Percentiles rank a stretch among this genome's conserved stretches.
phyloP scores from a whole-genome alignment of 177 flowering plant species.

The Vitis hybrid region DNA sequence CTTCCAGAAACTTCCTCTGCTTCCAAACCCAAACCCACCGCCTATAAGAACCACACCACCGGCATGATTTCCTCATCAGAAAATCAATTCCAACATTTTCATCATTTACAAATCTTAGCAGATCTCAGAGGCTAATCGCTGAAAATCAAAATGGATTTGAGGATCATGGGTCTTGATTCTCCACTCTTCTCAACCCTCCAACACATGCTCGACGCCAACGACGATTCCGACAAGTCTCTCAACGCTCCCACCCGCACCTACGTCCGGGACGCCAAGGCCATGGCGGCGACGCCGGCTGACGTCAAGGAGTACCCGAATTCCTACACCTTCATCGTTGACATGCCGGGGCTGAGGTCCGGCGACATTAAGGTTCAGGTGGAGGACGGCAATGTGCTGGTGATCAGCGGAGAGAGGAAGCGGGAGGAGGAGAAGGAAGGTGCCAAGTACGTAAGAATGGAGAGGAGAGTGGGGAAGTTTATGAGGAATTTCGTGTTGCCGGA shows the following conservation, averaged over 20 bases:
- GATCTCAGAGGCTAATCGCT: background rate
- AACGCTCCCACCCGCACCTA: conserved; percentile 23
- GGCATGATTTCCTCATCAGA: too few relatives aligned
- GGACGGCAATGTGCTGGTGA: conserved; percentile 28
- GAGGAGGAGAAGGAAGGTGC: conserved; percentile 17
- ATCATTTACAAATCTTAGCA: too few relatives aligned
- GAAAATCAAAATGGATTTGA: conserved; percentile 13
- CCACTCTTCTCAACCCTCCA: conserved; percentile 12
- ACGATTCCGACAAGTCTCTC: conserved; percentile 1
- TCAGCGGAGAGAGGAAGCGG: conserved; percentile 36
- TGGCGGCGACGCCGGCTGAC: conserved; percentile 36
- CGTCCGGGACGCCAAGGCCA: conserved; percentile 31
- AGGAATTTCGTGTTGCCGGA: too few relatives aligned
- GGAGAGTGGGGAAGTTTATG: too few relatives aligned
- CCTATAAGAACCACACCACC: background rate
- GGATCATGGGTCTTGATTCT: conserved; percentile 14
- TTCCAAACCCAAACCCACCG: background rate
- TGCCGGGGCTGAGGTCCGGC: conserved; percentile 33
- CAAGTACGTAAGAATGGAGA: background rate
- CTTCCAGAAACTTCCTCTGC: conserved; percentile 10
- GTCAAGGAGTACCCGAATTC: conserved; percentile 26
- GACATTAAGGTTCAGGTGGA: conserved; percentile 35
- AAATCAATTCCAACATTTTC: too few relatives aligned
- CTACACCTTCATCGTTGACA: conserved; percentile 27
- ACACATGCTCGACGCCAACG: conserved; percentile 8